Evolutionary conservation across 768 basidiomycete species (phyloP), one percentile per base, ranked within the genome.

Genomic region (Fibroporia radiculosa): DNA sequence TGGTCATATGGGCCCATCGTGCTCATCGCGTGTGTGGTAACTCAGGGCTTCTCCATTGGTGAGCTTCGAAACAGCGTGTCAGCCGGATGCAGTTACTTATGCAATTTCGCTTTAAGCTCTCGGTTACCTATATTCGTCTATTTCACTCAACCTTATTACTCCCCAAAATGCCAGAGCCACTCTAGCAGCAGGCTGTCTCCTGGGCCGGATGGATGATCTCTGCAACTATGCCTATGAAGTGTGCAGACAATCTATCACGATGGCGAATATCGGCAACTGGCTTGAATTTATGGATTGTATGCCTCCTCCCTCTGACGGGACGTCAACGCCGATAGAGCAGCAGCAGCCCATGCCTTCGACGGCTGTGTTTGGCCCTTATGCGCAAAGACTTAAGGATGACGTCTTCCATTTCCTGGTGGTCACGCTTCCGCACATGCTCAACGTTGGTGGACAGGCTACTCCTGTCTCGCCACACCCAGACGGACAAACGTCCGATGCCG

Each of bases 201-300:
- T 93, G 35, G 88, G 87, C 42, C 89, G 87, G 34, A 85, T 93
- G 84, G 80, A 90, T 35, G 87, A 93, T 27, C 69, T 93, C 27
- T 84, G 82, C 63, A 73, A 73, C 51, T 82, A 82, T 56, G 77
- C 91, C 18, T 93, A 92, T 62, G 77, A 79, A 42, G 68, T 79
- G 38, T 90, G 86, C 69, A 75, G 77, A 55, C 78, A 75, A 48
- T 85, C 84, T 31, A 82, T 95, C 66, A 74, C 71, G 35, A 72
- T 83, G 54, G 81, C 86, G 46, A 87, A 78, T 36, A 80, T 93
- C 58, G 61, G 73, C 39, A 72, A 74, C 40, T 92, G 88, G 86
- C 71, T 93, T 29, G 72, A 80, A 50, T 92, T 93, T 63, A 65
- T 86, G 39, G 81, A 84, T 54, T 62, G 67, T 34, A 67, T 77